Conservation (phyloP, 73 alveolate species). For the Stentor coeruleus region DNA sequence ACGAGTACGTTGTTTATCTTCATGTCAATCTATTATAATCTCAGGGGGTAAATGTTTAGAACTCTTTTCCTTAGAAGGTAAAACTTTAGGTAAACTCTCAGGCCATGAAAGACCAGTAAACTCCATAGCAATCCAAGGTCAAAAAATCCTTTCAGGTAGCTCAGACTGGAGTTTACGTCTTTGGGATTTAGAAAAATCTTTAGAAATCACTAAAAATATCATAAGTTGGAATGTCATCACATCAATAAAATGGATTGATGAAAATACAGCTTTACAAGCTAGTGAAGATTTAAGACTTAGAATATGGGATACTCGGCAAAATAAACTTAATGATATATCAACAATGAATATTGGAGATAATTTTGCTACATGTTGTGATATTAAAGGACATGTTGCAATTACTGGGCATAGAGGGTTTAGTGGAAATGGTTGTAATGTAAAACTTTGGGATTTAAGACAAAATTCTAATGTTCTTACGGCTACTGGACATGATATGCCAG, state of each 20-base stretch:
- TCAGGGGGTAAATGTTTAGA: conserved; percentile 1
- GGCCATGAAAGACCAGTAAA: conserved; percentile 22
- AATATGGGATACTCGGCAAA: conserved; percentile 51
- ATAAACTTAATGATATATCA: conserved; percentile 22
- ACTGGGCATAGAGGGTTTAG: conserved; percentile 74
- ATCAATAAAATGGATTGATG: conserved; percentile 36
- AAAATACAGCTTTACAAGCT: conserved; percentile 38
- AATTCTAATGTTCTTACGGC: neutral
- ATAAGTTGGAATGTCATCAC: conserved; percentile 37
- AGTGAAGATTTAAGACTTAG: conserved; percentile 60
- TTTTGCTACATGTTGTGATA: conserved; percentile 54
- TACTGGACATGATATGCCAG: conserved; percentile 4
- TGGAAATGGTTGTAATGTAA: conserved; percentile 48
- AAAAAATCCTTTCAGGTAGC: conserved; percentile 29
- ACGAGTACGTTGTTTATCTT: neutral
- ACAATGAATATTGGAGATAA: conserved; percentile 43
- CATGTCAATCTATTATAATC: neutral
- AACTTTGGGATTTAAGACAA: conserved; percentile 53
- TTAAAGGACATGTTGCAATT: conserved; percentile 28
- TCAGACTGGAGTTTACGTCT: conserved; percentile 51
- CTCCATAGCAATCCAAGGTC: neutral
- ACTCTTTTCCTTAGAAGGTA: neutral
- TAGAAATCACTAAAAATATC: conserved; percentile 46
- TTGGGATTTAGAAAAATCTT: conserved; percentile 53
- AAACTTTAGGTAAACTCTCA: neutral